Percentiles rank a stretch among this genome's conserved stretches.
Evolutionary conservation across 78 protist species (phyloP).

Genomic region (Mastigamoeba balamuthi): DNA sequence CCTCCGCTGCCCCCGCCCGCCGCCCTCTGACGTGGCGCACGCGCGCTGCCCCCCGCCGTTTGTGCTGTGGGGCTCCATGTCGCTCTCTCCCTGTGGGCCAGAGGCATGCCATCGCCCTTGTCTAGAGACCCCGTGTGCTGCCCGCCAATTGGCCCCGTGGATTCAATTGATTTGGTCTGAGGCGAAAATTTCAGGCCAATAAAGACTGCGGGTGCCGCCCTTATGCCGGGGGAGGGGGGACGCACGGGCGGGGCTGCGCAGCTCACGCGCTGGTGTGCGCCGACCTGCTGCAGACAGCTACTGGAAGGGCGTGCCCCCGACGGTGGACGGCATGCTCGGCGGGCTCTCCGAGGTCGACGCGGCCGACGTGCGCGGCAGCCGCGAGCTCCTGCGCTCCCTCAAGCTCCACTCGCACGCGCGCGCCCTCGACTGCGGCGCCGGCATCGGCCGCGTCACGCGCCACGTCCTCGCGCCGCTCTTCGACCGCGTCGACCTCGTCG

Average conservation of each 20-base stretch:
- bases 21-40: too few relatives aligned
- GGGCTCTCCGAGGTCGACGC: conserved; percentile 30
- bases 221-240: too few relatives aligned
- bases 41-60: too few relatives aligned
- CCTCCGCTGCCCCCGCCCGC: too few relatives aligned
- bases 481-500: conserved; percentile 63
- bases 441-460: conserved; percentile 69
- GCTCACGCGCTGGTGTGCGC: too few relatives aligned
- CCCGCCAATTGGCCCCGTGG: neutral
- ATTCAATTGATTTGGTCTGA: neutral
- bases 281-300: conserved; percentile 34
- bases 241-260: too few relatives aligned
- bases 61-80: too few relatives aligned
- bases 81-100: too few relatives aligned
- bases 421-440: conserved; percentile 79
- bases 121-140: neutral
- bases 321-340: conserved; percentile 65
- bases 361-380: conserved; percentile 10
- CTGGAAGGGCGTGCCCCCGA: conserved; percentile 47
- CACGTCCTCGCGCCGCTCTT: conserved; percentile 43
- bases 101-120: too few relatives aligned
- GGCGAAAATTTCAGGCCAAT: neutral
- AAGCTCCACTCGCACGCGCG: neutral
- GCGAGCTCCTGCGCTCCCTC: conserved; percentile 8
- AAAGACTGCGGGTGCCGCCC: too few relatives aligned